Evolutionary conservation across 805 yeast species (phyloP), one percentile per base, ranked within the genome.

Genomic region (Candida krabiensis): DNA sequence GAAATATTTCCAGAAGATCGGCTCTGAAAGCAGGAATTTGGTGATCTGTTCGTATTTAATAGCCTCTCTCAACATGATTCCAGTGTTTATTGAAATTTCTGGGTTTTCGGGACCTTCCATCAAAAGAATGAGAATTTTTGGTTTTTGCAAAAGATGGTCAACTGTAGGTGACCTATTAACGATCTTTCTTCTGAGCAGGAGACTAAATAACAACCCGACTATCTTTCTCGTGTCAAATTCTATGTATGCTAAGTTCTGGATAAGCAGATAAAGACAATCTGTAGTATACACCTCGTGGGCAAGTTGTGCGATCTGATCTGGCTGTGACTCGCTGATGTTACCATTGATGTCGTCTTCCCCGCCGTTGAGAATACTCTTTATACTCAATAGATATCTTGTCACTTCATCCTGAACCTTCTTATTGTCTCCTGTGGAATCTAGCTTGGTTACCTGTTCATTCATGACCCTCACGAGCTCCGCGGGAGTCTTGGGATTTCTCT

Each of bases 191-290:
- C 90, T 79, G 45, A 93, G 71, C 28, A 95, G 71, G 4, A 87
- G 80, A 45, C 81, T 76, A 58, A 89, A 88, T 36, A 93, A 59
- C 4, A 77, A 67, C 4, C 79, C 73, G 12, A 88, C 91, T 50
- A 86, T 93, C 53, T 91, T 89, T 39, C 96, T 71, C 30, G 95
- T 79, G 57, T 93, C 98, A 63, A 93, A 90, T 46, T 88, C 96
- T 39, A 93, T 71, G 23, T 71, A 70, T n/a, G 66, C 66, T 39
- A 93, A 66, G 52, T 80, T 75, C 14, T 66, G 58, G 11, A 87
- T 68, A 44, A 93, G 63, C 16, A 71, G 70, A 46, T 74, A 75
- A 23, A 93, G 72, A 41, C 85, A 67, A 57, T 89, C 95, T 1
- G 84, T 69, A 7, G 75, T 61, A 54, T 85, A 86, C 2, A 88